These are phyloP conservation scores for Botrytis paeoniae DNA, from an alignment of 2,329 filamentous ascomycete genomes.

Conservation along the genomic window DNA sequence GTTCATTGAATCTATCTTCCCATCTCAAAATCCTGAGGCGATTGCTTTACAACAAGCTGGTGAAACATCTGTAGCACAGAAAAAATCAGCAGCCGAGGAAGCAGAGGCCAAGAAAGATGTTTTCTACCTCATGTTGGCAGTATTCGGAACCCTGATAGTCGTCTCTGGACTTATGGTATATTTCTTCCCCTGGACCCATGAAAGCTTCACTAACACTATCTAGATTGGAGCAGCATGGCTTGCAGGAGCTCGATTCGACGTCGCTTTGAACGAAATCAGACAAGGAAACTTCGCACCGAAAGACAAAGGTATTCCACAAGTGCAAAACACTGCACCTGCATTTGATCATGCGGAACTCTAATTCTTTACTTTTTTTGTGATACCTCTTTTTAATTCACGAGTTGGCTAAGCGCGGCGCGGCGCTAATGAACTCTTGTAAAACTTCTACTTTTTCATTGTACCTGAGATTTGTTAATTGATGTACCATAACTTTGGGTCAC, in stretches of 20 bases:
- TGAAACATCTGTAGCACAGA: slow-evolving; percentile 39
- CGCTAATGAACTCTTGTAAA: slow-evolving; percentile 1
- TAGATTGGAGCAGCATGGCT: slow-evolving; percentile 77
- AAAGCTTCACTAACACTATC: slow-evolving; percentile 23
- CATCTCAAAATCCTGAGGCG: slow-evolving; percentile 70
- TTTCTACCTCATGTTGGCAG: slow-evolving; percentile 63
- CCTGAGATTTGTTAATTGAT: neutral
- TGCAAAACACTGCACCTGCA: slow-evolving; percentile 32
- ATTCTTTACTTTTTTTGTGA: slow-evolving; percentile 1
- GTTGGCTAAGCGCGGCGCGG: neutral
- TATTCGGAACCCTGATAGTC: slow-evolving; percentile 65
- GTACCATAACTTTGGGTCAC: neutral
- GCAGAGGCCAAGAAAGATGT: slow-evolving; percentile 55
- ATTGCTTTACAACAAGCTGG: slow-evolving; percentile 41
- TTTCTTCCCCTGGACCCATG: slow-evolving; percentile 23
- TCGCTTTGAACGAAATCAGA: slow-evolving; percentile 56
- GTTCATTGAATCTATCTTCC: slow-evolving; percentile 93
- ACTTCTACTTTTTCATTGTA: slow-evolving; percentile 21
- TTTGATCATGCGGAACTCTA: slow-evolving; percentile 35
- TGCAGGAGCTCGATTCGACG: slow-evolving; percentile 79
- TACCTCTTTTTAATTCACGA: neutral
- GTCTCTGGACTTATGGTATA: slow-evolving; percentile 77
- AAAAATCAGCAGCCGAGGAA: slow-evolving; percentile 47
- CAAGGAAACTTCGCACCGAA: slow-evolving; percentile 43
- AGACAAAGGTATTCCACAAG: slow-evolving; percentile 25